Base-by-base conservation (phyloP, 78 protist species). In the Creolimax fragrantissima region DNA sequence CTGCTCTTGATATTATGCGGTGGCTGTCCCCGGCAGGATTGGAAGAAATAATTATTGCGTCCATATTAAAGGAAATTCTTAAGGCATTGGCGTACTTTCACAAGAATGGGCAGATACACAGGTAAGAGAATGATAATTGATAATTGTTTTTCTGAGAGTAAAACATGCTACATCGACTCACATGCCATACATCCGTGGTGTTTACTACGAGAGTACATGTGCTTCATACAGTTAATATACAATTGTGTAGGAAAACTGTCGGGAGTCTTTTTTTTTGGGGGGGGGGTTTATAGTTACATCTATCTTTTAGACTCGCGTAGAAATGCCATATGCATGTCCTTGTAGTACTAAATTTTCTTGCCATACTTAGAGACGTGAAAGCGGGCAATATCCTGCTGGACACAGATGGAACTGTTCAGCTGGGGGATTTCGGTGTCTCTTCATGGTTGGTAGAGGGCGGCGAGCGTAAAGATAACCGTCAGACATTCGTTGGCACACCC, bases 401-500 rank as follows among this genome's bases (percentile, higher is more conserved):
- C 2, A 90, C 92, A 37, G 85, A 89, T 24, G 99, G 99, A 32
- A 95, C 93, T 11, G 98, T 97, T 42, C 98, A 97, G 90, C 95
- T 99, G 7, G 99, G 99, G 41, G 99, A 99, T 88, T 98, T 99
- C 92, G 99, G 99, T 24, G 99, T 98, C 11, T 88, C 83, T 36
- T 44, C 90, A 41, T 41, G 81, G 89, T 36, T 74, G 81, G 24
- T 47, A 4, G 86, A 88, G 7, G 89, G 89, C n/a, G 90, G 85
- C 3, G 91, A 85, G 95, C 67, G 88, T 92, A 5, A 95, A 91
- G 42, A 94, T 93, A 85, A 96, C 92, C 81, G 97, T 67, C 81
- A 96, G 44, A 98, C 99, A 36, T 97, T 97, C 84, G 97, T 96
- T 36, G 99, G 99, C 5, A 96, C 98, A 3, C 98, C 97, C 45